Percentiles rank a stretch among this genome's conserved stretches.
Conservation (phyloP, 495 filamentous ascomycete species). For the Penicillium egyptiacum region DNA sequence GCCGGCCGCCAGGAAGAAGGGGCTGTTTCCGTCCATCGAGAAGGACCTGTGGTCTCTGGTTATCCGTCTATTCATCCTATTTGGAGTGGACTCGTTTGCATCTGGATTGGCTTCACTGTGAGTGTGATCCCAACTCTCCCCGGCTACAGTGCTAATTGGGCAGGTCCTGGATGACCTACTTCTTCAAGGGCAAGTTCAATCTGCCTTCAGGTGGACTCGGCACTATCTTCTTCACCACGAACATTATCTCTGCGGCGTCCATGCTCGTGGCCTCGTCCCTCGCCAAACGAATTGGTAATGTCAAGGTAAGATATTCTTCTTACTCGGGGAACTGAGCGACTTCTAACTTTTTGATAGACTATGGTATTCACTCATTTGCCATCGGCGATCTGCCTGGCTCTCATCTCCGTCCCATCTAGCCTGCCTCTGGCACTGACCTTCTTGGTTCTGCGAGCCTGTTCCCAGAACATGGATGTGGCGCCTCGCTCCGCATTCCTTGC, state of each 20-base stretch:
- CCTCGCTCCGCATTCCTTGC: constrained; percentile 79
- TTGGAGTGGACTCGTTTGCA: constrained; percentile 75
- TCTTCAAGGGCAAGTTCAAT: constrained; percentile 73
- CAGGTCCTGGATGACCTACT: constrained; percentile 71
- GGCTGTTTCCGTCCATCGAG: constrained; percentile 54
- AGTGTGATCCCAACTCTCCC: constrained; percentile 22
- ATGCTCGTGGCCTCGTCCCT: constrained; percentile 75
- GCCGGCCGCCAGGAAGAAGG: constrained; percentile 22
- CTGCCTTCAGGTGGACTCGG: constrained; percentile 69
- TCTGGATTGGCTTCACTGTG: constrained; percentile 73
- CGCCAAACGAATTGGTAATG: constrained; percentile 71
- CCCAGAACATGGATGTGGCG: constrained; percentile 79
- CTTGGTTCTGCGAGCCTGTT: constrained; percentile 66
- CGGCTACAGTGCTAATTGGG: constrained; percentile 5
- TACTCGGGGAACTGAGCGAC: neutral
- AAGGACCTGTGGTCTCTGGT: constrained; percentile 59
- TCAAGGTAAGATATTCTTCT: constrained; percentile 49
- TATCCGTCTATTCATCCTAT: constrained; percentile 68
- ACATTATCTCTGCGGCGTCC: constrained; percentile 64
- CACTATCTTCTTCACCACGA: constrained; percentile 64
- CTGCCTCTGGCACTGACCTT: constrained; percentile 60
- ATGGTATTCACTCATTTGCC: constrained; percentile 89
- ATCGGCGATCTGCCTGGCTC: constrained; percentile 66
- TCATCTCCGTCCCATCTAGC: constrained; percentile 62
- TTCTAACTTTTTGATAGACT: constrained; percentile 43